Base-by-base conservation (phyloP, 2,329 filamentous ascomycete species). In the Botrytis tulipae region DNA sequence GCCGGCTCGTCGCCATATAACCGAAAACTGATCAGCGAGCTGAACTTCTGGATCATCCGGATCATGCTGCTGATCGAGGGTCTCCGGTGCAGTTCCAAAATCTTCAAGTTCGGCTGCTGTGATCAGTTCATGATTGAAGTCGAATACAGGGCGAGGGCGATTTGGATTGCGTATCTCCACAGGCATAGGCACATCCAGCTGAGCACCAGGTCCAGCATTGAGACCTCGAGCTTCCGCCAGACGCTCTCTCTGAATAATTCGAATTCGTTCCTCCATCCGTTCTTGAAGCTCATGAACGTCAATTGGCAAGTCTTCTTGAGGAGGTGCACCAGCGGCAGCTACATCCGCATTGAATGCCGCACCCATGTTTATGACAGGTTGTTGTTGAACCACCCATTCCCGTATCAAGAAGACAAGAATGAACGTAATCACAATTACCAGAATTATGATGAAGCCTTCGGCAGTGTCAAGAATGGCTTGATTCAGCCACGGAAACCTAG, bases 341-440 rank as follows among this genome's bases (percentile, higher is more conserved):
- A 90, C 88, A 5, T 88, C 88, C 14, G 87, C 79, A 83, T 85
- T 74, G 82, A 85, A 79, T 81, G 84, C 76, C 83, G 79, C 91
- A 0, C 90, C 91, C 85, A 96, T 91, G 79, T 97, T 97, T 77
- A 96, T 92, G 76, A 95, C 91, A 8, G 95, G 96, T 80, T 99
- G 96, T 81, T 99, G 96, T 81, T 99, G 96, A 16, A 99, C 94
- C 69, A 99, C 96, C 88, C 97, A 99, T 83, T 99, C 96, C 65
- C 97, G 87, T 65, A 99, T 98, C 6, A 99, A 84, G 78, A 99
- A 99, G 60, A 99, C 91, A n/a, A 99, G 85, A 74, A 99, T 98
- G 82, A 98, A 99, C 73, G 92, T 94, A 62, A 97, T 88, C 12
- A 99, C 95, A 69, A 98, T 93, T 18, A 97, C 84, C 9, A 98